A percentile compares a stretch with the other conserved stretches of the same genome.
These are phyloP conservation scores for Populus davidiana DNA, from an alignment of 345 rosid species.

Conservation along the genomic window DNA sequence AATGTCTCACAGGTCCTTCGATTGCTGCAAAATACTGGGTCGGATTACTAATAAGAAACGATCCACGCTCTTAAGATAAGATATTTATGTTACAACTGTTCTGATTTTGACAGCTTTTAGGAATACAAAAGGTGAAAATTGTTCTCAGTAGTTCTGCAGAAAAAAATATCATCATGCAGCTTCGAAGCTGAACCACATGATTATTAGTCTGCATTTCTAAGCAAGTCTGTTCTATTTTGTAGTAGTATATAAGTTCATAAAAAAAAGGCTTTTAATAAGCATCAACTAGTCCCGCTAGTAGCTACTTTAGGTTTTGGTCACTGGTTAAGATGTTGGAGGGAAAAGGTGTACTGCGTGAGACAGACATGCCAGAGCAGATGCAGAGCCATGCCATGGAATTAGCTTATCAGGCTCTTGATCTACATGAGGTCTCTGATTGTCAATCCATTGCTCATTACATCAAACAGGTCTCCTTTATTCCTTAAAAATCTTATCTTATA, in stretches of 20 bases:
- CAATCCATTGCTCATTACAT: constrained; percentile 48
- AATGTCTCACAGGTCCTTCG: not conserved
- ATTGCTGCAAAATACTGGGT: not conserved
- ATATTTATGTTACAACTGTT: constrained; percentile 24
- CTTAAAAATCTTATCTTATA: not conserved
- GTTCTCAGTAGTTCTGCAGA: not conserved
- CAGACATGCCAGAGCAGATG: constrained; percentile 49
- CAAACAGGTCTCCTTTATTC: constrained; percentile 35
- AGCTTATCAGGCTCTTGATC: constrained; percentile 52
- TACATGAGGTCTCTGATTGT: constrained; percentile 47
- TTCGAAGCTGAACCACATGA: constrained; percentile 10
- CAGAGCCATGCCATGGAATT: constrained; percentile 46
- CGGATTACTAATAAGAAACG: not conserved
- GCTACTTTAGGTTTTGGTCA: not conserved
- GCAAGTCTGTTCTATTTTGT: not conserved
- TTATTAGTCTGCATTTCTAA: not conserved
- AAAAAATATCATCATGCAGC: constrained; percentile 10
- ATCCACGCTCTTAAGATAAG: not conserved
- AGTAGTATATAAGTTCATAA: not conserved
- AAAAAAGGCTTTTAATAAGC: not conserved
- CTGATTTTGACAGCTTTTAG: constrained; percentile 21
- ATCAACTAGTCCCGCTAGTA: not conserved
- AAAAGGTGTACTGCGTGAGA: constrained; percentile 40
- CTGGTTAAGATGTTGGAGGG: constrained; percentile 44
- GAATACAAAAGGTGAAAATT: not conserved